Evolutionary conservation across 768 basidiomycete species (phyloP), one percentile per base, ranked within the genome.

Genomic region (Auricularia cornea): DNA sequence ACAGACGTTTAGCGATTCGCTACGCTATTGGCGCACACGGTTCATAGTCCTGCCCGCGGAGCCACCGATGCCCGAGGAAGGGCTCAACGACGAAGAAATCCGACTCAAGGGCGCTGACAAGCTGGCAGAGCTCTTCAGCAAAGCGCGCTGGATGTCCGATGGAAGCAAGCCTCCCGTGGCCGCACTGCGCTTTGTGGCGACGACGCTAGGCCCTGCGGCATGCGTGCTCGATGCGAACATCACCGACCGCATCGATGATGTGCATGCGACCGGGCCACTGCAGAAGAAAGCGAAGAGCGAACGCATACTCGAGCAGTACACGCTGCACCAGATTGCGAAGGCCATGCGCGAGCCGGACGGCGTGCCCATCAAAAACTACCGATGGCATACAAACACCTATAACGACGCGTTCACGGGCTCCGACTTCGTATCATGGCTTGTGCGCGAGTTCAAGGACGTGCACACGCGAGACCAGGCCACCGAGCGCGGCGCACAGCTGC

Each of bases 11-110:
- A 85, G 84, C 69, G 90, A 93, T 64, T 87, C 89, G 2, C 78
- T 95, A 33, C 85, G 91, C 56, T 96, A 96, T 69, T 97, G 96
- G 92, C 83, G 95, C 14, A 98, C 94, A 0, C 82, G 95, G 26
- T 97, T 97, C 72, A 81, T 98, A 29, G 86, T 99, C 23, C 90
- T 99, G 31, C 96, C 96, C 0, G 88, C 92, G 0, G 79, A 83
- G 16, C 89, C 92, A 40, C 81, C 85, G 11, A 26, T 16, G 64
- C 92, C 83, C 3, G 64, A 57, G 65, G 94, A 96, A 71, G 80
- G 79, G 61, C 80, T 96, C 59, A 85, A 87, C 67, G 91, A 93
- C 32, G 92, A 94, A 72, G 94, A 96, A 73, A 86, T 88, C 18
- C 87, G 92, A 18, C 80, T 97, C 28, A 77, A 92, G 44, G 97